phyloP scores from a whole-genome alignment of 352 stramenopile genomes.

The Pythium rishiriense region DNA sequence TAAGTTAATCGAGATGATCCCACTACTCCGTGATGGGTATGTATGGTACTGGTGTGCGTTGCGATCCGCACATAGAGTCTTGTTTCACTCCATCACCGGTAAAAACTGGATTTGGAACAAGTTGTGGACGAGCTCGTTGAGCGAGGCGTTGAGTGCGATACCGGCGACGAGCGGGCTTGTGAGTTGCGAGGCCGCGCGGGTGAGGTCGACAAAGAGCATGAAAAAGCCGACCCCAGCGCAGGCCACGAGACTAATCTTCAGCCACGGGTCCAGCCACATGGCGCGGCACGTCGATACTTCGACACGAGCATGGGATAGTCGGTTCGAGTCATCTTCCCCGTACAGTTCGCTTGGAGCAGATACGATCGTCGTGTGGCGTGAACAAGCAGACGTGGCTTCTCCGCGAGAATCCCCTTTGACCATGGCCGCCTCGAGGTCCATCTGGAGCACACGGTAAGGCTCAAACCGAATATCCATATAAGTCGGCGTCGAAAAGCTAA shows the following conservation, averaged over 20 bases:
- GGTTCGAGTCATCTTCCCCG: conserved; percentile 1
- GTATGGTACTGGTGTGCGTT: no score
- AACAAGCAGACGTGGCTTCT: background rate
- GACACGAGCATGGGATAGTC: background rate
- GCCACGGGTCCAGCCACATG: background rate
- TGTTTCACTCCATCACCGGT: background rate
- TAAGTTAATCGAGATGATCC: conserved; percentile 1
- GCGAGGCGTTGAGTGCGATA: conserved; percentile 13
- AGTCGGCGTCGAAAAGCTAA: conserved; percentile 16
- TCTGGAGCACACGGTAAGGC: background rate
- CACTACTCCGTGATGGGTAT: no score
- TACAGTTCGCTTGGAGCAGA: conserved; percentile 6
- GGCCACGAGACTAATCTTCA: background rate
- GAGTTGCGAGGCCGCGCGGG: background rate
- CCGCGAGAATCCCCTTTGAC: background rate
- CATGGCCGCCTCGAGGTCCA: conserved; percentile 10
- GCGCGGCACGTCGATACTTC: background rate
- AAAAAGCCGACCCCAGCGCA: background rate
- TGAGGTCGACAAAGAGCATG: conserved; percentile 10
- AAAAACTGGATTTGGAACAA: conserved; percentile 6
- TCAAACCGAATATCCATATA: conserved; percentile 13
- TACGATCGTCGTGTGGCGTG: conserved; percentile 13
- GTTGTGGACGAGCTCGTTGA: conserved; percentile 12
- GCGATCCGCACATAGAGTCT: background rate
- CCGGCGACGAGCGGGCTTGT: conserved; percentile 4